Evolutionary conservation across 169 alveolate species (phyloP).

Genomic region (Plasmodium vivax): DNA sequence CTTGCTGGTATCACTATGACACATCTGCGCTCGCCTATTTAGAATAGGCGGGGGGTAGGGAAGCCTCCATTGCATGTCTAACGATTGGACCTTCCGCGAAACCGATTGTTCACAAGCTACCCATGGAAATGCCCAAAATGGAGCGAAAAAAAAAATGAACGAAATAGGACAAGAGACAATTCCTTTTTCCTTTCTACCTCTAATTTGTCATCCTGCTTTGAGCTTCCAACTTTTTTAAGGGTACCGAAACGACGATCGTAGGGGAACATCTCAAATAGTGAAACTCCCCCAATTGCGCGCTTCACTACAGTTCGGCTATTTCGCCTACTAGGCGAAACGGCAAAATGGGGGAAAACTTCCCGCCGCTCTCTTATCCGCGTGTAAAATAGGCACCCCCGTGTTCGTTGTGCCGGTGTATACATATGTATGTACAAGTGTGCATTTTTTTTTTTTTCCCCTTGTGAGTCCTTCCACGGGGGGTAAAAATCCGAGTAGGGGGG

Average conservation of each 20-base stretch:
- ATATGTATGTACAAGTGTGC: background rate
- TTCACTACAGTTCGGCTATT: background rate
- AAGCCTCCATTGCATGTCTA: background rate
- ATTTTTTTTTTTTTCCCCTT: no score
- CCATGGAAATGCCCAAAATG: background rate
- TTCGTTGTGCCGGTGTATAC: background rate
- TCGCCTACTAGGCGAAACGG: background rate
- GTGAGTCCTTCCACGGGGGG: background rate
- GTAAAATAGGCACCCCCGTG: background rate
- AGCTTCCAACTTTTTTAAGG: background rate
- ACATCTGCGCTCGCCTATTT: background rate
- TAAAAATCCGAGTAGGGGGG: background rate
- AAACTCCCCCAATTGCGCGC: background rate
- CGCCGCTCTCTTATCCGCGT: background rate
- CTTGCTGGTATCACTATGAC: background rate
- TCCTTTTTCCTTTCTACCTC: background rate
- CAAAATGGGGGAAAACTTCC: background rate
- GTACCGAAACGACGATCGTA: background rate
- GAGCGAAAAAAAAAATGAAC: background rate
- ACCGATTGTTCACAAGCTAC: background rate
- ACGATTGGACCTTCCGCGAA: background rate
- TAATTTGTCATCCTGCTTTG: background rate
- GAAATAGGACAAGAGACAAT: background rate
- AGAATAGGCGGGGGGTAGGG: background rate
- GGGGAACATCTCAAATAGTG: background rate